phyloP scores from a whole-genome alignment of 2,329 filamentous ascomycete genomes.

The Venturia carpophila region DNA sequence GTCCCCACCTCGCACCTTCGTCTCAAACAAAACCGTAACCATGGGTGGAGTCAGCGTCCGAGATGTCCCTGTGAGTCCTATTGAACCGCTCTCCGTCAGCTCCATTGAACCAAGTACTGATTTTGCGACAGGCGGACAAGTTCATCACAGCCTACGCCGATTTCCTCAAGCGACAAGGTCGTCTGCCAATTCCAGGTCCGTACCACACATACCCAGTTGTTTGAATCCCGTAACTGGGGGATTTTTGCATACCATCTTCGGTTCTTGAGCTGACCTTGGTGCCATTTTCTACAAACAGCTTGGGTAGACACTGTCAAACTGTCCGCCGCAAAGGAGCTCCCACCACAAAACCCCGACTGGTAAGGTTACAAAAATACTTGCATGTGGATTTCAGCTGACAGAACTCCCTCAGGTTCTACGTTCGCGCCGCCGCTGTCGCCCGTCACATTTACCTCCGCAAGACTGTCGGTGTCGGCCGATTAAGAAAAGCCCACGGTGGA shows the following conservation, averaged over 20 bases:
- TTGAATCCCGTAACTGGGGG: slow-evolving; percentile 50
- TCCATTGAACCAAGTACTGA: slow-evolving; percentile 19
- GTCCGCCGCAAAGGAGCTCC: slow-evolving; percentile 76
- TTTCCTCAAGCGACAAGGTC: slow-evolving; percentile 91
- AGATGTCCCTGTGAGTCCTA: slow-evolving; percentile 69
- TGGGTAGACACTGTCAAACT: slow-evolving; percentile 99
- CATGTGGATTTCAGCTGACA: not conserved
- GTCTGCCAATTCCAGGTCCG: slow-evolving; percentile 82
- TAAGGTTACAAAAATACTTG: slow-evolving; percentile 46
- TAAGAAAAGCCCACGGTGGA: slow-evolving; percentile 84
- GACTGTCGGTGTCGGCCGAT: slow-evolving; percentile 95
- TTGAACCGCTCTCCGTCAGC: not conserved
- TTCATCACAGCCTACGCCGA: slow-evolving; percentile 80
- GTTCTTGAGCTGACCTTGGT: slow-evolving; percentile 18
- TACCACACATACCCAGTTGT: slow-evolving; percentile 31
- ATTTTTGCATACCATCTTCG: slow-evolving; percentile 27
- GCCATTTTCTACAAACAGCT: slow-evolving; percentile 49
- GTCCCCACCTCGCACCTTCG: slow-evolving; percentile 5
- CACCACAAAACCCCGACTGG: slow-evolving; percentile 98
- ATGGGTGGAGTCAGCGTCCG: slow-evolving; percentile 78
- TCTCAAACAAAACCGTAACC: slow-evolving; percentile 48
- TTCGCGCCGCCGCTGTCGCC: slow-evolving; percentile 87
- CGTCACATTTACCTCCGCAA: slow-evolving; percentile 99
- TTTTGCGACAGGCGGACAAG: slow-evolving; percentile 61
- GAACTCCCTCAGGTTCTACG: slow-evolving; percentile 50